Evolutionary conservation across 192 early-diverging fungal genomes (phyloP).

Genomic region (Coemansia sp.): DNA sequence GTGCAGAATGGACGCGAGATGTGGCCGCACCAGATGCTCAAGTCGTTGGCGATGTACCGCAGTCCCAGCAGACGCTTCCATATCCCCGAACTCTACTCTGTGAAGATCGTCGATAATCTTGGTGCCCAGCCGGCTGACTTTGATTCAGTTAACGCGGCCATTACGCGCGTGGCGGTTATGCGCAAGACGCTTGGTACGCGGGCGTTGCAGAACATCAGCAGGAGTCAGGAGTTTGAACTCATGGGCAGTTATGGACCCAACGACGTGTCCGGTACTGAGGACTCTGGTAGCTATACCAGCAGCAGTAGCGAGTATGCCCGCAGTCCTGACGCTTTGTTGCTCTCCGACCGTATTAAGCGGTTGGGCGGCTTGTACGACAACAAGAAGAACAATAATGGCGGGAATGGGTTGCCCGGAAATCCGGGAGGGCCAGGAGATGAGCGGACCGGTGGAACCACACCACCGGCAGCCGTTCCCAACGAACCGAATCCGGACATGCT

Average conservation of each 20-base stretch:
- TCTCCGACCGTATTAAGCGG: not conserved
- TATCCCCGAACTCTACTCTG: conserved; percentile 24
- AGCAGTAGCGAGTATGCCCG: conserved; percentile 5
- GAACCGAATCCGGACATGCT: conserved; percentile 61
- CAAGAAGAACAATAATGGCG: not conserved
- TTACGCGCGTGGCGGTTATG: conserved; percentile 35
- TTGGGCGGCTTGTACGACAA: not conserved
- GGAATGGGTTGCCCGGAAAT: not conserved
- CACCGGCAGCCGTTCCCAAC: conserved; percentile 20
- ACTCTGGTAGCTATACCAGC: not conserved
- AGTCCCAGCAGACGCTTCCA: conserved; percentile 6
- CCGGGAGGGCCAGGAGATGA: not conserved
- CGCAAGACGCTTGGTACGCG: conserved; percentile 14
- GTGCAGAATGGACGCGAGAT: conserved; percentile 23
- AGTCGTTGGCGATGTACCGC: conserved; percentile 15
- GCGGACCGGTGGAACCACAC: conserved; percentile 10
- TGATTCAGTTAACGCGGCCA: conserved; percentile 48
- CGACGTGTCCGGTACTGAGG: conserved; percentile 8
- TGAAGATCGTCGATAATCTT: conserved; percentile 31
- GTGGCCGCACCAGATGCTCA: conserved; percentile 49
- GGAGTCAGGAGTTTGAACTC: not conserved
- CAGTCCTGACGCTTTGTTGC: not conserved
- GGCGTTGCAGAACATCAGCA: not conserved
- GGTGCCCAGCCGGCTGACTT: conserved; percentile 34
- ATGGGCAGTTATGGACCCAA: conserved; percentile 1